phyloP scores from a whole-genome alignment of 768 basidiomycete species.

The Hydnomerulius pinastri region DNA sequence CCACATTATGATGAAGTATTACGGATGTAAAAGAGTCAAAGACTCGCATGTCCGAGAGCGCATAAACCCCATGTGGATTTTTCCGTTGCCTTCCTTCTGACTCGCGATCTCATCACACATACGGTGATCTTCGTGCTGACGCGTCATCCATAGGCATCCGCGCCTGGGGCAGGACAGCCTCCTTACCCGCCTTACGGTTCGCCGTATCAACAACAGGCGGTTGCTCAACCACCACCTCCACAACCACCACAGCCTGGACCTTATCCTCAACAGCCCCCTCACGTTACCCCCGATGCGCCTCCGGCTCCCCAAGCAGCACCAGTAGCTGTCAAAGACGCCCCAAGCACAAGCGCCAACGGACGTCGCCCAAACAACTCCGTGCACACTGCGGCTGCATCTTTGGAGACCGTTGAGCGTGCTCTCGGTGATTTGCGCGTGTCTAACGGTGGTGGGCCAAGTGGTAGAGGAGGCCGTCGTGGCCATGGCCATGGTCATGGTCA shows the following conservation, averaged over 20 bases:
- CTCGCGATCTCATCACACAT: neutral
- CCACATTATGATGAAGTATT: constrained; percentile 42
- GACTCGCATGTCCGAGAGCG: constrained; percentile 44
- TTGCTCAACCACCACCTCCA: constrained; percentile 31
- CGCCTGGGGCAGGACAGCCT: constrained; percentile 39
- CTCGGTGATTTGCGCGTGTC: constrained; percentile 50
- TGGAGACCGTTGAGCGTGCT: constrained; percentile 69
- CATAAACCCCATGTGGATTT: constrained; percentile 49
- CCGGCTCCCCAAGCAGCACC: constrained; percentile 18
- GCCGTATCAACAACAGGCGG: constrained; percentile 33
- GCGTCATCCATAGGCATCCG: constrained; percentile 44
- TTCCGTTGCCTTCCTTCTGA: constrained; percentile 68
- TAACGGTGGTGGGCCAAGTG: constrained; percentile 29
- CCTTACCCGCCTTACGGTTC: constrained; percentile 32
- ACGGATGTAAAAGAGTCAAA: constrained; percentile 46
- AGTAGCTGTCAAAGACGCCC: constrained; percentile 25
- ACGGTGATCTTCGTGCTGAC: constrained; percentile 9
- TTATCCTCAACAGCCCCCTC: constrained; percentile 27
- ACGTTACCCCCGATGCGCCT: constrained; percentile 27
- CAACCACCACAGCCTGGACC: constrained; percentile 31
- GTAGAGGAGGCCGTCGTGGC: constrained; percentile 42
- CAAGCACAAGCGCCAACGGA: constrained; percentile 26
- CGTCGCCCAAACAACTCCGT: constrained; percentile 50
- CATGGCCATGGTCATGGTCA: constrained; percentile 11
- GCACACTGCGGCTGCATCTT: constrained; percentile 71